Percentiles rank a stretch among this genome's conserved stretches.
phyloP scores from a whole-genome alignment of 1,284 basidiomycete genomes.

The Ceratobasidium theobromae region DNA sequence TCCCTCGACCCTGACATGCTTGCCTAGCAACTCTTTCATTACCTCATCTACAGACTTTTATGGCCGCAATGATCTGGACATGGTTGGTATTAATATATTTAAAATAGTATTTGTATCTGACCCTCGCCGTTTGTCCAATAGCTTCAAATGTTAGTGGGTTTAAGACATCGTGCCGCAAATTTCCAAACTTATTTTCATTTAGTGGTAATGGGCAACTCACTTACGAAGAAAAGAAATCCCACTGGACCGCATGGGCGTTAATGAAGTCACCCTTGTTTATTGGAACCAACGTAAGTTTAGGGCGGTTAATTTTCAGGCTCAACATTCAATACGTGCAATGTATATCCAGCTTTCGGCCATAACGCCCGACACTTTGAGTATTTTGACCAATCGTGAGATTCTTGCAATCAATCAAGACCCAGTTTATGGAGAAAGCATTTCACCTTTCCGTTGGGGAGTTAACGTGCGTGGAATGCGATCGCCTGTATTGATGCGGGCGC shows the following conservation, averaged over 20 bases:
- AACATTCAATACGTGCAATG: not conserved
- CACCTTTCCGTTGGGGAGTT: conserved; percentile 67
- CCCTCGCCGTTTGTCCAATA: conserved; percentile 38
- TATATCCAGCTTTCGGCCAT: conserved; percentile 51
- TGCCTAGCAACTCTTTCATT: conserved; percentile 49
- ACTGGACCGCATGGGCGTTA: conserved; percentile 66
- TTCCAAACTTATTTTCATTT: conserved; percentile 1
- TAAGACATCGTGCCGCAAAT: not conserved
- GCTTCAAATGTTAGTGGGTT: conserved; percentile 55
- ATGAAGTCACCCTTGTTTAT: conserved; percentile 61
- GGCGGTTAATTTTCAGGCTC: not conserved
- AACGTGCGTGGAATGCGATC: conserved; percentile 47
- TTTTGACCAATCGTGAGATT: conserved; percentile 63
- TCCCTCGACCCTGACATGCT: not conserved
- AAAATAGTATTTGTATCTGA: not conserved
- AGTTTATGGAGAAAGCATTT: conserved; percentile 58
- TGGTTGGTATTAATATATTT: conserved; percentile 45
- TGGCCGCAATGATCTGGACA: conserved; percentile 62
- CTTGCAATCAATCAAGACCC: conserved; percentile 70
- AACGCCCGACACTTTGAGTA: conserved; percentile 52
- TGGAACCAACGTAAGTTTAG: conserved; percentile 44
- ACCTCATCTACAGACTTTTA: conserved; percentile 61
- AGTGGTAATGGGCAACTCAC: conserved; percentile 61
- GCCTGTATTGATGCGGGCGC: conserved; percentile 4
- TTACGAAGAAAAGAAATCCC: conserved; percentile 60